Base-by-base conservation (phyloP, 2,329 filamentous ascomycete species). In the Paracoccidioides brasiliensis region DNA sequence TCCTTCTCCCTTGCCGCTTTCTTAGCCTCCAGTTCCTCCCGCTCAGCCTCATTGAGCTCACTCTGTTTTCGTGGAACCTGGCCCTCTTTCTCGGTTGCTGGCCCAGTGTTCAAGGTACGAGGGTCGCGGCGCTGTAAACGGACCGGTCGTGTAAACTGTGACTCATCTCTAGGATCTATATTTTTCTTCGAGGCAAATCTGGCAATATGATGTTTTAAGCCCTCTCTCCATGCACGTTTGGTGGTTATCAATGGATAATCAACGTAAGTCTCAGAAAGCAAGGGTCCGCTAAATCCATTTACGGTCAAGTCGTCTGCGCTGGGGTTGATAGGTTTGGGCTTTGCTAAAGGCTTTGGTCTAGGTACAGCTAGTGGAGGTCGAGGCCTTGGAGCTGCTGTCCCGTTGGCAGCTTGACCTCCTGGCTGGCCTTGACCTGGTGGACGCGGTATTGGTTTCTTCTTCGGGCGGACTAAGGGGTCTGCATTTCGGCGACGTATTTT, bases 101-200 rank as follows among this genome's bases (percentile, higher is more conserved):
- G 80, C 0, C 83, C 76, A 49, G 78, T 82, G 5, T 62, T 60
- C 44, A 65, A 66, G 63, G 82, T 84, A 63, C 84, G 81, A 15
- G 90, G 89, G 67, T 96, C 90, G 56, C 93, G 86, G 59, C 93
- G 84, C 67, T 97, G 90, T 41, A 98, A 75, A 41, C 88, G 85
- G 37, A 97, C 87, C 0, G 93, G 93, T 33, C 90, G 82, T 15
- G 87, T 85, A 67, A 97, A 98, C 53, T 94, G 83, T 5, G 83
- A 76, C 61, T 91, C 84, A 65, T 97, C 84, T 58, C 88, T 77
- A 37, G 83, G 79, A 62, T 86, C 85, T 59, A 82, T 72, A n/a
- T 66, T 73, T 60, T 76, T 77, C 63, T 82, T 83, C 53, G 79
- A 75, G 59, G 85, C 78, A 55, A 98, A 83, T 62, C 88, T 85